Evolutionary conservation across 2,329 filamentous ascomycete genomes (phyloP), one percentile per base, ranked within the genome.

Genomic region (Pochonia chlamydosporia): DNA sequence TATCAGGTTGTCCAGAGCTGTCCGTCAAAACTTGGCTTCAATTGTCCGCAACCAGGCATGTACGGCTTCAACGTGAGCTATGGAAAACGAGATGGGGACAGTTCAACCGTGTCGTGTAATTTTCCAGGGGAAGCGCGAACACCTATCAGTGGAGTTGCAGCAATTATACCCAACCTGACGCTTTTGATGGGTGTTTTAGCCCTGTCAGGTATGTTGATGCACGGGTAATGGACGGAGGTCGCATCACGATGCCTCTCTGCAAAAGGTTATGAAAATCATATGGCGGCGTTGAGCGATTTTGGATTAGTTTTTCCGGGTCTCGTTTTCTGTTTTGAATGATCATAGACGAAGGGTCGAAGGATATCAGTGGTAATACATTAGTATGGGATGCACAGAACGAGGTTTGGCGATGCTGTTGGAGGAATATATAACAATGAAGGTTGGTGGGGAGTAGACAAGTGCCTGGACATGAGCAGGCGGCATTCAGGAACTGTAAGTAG

Each of bases 1-100:
- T 93, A 90, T 62, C 81, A 85, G 46, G 75, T 99, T 2, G 87
- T 95, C 10, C 83, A 86, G 66, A 89, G 80, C 60, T 99, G 93
- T 66, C 92, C 93, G 0, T 77, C 89, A 0, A 67, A 75, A 1
- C 70, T 99, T 56, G 73, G 76, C 1, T 96, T 99, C 58, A 69
- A 63, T 1, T 99, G 93, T 67, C 92, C 93, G 5, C 60, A 58
- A 28, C 58, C 62, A 3, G 52, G 56, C 18, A 59, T 63, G 31
- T 47, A 54, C 8, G 62, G 59, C 42, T 71, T 68, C 46, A 54
- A 61, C 8, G 54, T 57, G 24, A 69, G 66, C 43, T 71, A 71
- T 41, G 68, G 59, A 3, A 49, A 24, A 40, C 59, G 64, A 20
- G 50, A 56, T 18, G 43, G 45, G 9, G 53, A 59, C 23, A 54